Base-by-base conservation (phyloP, 441 rosid species). In the Sinapis alba region DNA sequence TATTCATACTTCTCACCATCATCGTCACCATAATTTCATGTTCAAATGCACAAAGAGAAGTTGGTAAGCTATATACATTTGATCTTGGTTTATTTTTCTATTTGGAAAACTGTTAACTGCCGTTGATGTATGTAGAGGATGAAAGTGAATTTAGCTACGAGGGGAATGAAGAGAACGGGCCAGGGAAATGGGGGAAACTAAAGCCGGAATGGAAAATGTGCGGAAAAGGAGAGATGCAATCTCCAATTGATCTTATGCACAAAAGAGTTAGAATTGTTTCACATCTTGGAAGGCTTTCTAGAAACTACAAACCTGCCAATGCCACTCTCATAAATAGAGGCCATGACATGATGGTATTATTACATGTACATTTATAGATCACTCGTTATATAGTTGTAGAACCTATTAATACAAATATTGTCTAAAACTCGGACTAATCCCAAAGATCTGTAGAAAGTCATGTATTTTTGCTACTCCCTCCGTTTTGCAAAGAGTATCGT, bases 291-390 rank as follows among this genome's bases (percentile, higher is more conserved):
- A 80, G 78, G 62, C 85, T 93, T 28, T 83, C 62, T 2, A 82
- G 84, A 78, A 70, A 71, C 63, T 89, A 91, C 57, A 74, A 76
- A 65, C 84, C 94, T 11, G 58, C 84, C 21, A 83, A 83, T 38
- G 86, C 96, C 69, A 83, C 83, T 30, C 88, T 93, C 12, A 86
- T 7, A 72, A 93, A 93, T 58, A 85, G 97, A 50, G 98, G 98
- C 50, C 97, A 89, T 76, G 98, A 93, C 62, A 88, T 91, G 78
- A 85, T 81, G 98, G 98, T 93, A 87, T 53, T 34, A 34, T 60
- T 28, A 30, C 34, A n/a, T n/a, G n/a, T n/a, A 7, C 24, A 3
- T 21, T 50, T 30, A 5, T 1, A 20, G 11, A 32, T n/a, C 21
- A 5, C n/a, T 58, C 6, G 1, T 28, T 11, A n/a, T n/a, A n/a